Conservation (phyloP, 192 early-diverging fungal species). For the Backusella morwellensis region DNA sequence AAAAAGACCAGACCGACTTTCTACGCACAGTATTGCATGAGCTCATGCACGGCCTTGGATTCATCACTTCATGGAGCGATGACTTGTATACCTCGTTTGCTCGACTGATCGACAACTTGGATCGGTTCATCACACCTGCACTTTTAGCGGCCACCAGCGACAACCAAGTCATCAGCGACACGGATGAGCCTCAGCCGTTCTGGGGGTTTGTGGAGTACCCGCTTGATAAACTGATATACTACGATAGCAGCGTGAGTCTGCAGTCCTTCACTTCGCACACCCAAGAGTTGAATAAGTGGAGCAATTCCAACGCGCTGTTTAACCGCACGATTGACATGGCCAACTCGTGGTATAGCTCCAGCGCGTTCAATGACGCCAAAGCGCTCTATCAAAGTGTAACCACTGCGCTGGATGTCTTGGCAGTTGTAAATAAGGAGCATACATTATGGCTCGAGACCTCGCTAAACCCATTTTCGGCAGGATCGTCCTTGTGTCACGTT, state of each 20-base stretch:
- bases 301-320: constrained; percentile 24
- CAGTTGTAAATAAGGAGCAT: background rate
- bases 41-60: constrained; percentile 46
- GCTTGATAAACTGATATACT: constrained; percentile 17
- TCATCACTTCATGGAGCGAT: constrained; percentile 32
- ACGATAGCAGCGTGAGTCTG: background rate
- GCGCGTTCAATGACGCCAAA: background rate
- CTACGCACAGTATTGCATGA: constrained; percentile 40
- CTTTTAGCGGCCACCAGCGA: constrained; percentile 12
- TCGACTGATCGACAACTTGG: constrained; percentile 13
- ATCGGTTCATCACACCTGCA: constrained; percentile 21
- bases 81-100: constrained; percentile 20
- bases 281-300: constrained; percentile 9
- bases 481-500: constrained; percentile 42
- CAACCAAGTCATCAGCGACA: background rate
- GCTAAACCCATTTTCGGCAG: constrained; percentile 29
- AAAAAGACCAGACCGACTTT: constrained; percentile 34
- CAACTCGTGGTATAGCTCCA: constrained; percentile 17
- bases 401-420: background rate
- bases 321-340: constrained; percentile 19
- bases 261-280: constrained; percentile 14
- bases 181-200: constrained; percentile 23
- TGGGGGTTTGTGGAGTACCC: constrained; percentile 39
- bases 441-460: constrained; percentile 36
- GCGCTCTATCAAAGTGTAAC: constrained; percentile 18